phyloP scores from a whole-genome alignment of 2,329 filamentous ascomycete species.

The Xylaria sp. region DNA sequence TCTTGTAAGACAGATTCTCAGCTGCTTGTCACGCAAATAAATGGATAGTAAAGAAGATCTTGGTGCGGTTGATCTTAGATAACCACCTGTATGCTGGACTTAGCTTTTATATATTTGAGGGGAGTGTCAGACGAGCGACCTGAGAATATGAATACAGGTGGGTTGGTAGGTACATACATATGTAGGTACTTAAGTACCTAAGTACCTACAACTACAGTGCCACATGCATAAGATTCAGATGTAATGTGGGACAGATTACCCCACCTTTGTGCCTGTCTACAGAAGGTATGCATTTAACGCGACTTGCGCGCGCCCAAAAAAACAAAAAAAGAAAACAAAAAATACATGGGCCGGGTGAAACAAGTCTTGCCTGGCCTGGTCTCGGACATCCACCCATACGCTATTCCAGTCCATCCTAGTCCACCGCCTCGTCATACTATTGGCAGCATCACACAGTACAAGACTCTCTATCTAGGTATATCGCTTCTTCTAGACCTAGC shows the following conservation, averaged over 20 bases:
- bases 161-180: too few relatives aligned
- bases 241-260: not conserved
- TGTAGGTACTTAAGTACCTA: not conserved
- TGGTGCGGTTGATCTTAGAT: not conserved
- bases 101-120: too few relatives aligned
- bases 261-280: conserved; percentile 3
- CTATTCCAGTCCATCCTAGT: conserved; percentile 26
- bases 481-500: conserved; percentile 24
- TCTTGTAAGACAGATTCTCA: conserved; percentile 20
- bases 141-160: too few relatives aligned
- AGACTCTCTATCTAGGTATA: conserved; percentile 22
- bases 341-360: conserved; percentile 21
- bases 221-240: not conserved
- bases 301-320: conserved; percentile 23
- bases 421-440: conserved; percentile 34
- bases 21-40: not conserved
- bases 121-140: too few relatives aligned
- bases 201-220: not conserved
- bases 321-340: conserved; percentile 24
- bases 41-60: not conserved
- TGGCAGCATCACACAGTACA: conserved; percentile 27
- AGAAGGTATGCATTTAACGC: conserved; percentile 29
- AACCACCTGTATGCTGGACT: not conserved
- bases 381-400: conserved; percentile 14
- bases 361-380: conserved; percentile 4